Evolutionary conservation across 2,329 filamentous ascomycete genomes (phyloP).

Genomic region (Pseudogymnoascus verrucosus): DNA sequence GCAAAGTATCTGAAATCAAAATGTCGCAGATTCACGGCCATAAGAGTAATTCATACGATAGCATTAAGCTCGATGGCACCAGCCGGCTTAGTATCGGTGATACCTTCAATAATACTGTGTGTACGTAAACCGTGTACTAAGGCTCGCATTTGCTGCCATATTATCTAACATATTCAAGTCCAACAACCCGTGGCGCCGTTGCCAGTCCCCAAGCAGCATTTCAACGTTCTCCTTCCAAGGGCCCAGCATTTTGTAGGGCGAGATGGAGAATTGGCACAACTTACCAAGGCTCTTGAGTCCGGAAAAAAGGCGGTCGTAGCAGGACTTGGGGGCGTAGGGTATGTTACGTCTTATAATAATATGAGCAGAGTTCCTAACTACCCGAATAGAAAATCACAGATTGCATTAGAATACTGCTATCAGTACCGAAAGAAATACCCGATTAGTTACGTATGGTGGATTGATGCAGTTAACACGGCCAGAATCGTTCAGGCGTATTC

Average conservation of each 20-base stretch:
- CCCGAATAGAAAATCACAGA: not conserved
- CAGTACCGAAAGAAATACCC: not conserved
- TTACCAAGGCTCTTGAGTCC: not conserved
- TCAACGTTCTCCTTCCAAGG: not conserved
- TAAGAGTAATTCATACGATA: not conserved
- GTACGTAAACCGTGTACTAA: no score
- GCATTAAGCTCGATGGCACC: not conserved
- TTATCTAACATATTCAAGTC: not conserved
- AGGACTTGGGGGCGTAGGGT: not conserved
- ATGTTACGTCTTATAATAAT: not conserved
- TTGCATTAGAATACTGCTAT: not conserved
- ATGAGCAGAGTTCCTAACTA: not conserved
- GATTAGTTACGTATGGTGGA: not conserved
- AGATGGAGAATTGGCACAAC: no score
- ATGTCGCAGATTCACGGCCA: not conserved
- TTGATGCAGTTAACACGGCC: not conserved
- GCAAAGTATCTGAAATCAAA: no score
- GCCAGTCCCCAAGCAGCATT: not conserved
- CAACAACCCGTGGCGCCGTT: not conserved
- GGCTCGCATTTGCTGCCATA: not conserved
- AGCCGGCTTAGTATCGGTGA: not conserved
- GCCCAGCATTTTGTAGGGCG: not conserved
- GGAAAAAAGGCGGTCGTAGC: not conserved
- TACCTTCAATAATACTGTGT: no score
- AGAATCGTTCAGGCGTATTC: not conserved